These are phyloP conservation scores for Papiliotrema laurentii DNA, from an alignment of 1,284 basidiomycete species.

Conservation along the genomic window DNA sequence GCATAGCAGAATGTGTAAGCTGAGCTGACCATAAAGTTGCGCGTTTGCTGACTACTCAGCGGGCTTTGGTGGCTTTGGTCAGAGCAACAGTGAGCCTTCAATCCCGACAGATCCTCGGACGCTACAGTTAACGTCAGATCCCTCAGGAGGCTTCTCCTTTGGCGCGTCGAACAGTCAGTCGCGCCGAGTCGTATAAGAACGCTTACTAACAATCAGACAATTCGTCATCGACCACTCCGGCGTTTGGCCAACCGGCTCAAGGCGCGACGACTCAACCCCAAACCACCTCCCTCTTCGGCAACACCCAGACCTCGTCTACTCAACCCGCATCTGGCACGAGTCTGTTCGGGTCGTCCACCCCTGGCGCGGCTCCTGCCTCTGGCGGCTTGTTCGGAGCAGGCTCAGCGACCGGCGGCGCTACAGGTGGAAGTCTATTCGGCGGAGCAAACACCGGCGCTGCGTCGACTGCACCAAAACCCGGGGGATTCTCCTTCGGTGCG, in stretches of 20 bases:
- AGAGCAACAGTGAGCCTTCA: constrained; percentile 20
- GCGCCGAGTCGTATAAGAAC: no score
- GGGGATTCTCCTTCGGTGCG: constrained; percentile 26
- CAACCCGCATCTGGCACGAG: constrained; percentile 17
- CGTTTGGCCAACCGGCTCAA: no score
- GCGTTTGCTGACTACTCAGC: constrained; percentile 9
- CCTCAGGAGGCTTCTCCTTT: constrained; percentile 17
- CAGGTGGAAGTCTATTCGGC: neutral
- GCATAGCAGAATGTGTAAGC: constrained; percentile 22
- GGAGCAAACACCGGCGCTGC: constrained; percentile 19
- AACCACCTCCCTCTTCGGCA: no score
- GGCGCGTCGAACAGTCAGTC: no score
- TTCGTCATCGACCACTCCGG: no score
- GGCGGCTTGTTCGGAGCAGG: constrained; percentile 4
- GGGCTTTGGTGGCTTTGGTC: constrained; percentile 37
- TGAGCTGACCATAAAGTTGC: neutral
- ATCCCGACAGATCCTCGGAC: neutral
- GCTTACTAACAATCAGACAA: no score
- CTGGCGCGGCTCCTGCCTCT: constrained; percentile 16
- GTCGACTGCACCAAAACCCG: constrained; percentile 17
- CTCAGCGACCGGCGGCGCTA: constrained; percentile 4
- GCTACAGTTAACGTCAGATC: constrained; percentile 1
- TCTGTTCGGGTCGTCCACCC: constrained; percentile 31
- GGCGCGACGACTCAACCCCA: no score
- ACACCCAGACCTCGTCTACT: constrained; percentile 7